Conservation (phyloP, 305 asterid species). For the Rubia peregrina region DNA sequence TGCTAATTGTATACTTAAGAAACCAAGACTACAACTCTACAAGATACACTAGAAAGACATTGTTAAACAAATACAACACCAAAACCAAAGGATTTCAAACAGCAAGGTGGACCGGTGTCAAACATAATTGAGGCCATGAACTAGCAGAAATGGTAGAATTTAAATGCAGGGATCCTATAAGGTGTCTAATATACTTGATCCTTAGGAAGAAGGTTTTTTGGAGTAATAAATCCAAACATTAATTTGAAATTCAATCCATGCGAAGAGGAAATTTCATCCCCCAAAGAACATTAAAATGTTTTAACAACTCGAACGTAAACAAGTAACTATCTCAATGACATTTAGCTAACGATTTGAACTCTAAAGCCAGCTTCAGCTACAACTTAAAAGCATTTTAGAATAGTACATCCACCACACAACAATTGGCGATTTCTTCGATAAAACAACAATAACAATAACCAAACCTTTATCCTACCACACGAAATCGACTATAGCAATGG, state of each 20-base stretch:
- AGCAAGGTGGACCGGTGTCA: not conserved
- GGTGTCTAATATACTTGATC: not conserved
- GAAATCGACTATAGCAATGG: not conserved
- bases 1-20: not conserved
- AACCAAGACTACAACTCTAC: not conserved
- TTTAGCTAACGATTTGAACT: not conserved
- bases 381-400: not conserved
- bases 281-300: not conserved
- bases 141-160: not conserved
- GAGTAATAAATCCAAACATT: not conserved
- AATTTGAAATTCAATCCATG: not conserved
- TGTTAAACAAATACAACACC: not conserved
- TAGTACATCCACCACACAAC: not conserved
- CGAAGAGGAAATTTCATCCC: not conserved
- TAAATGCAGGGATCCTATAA: not conserved
- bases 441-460: not conserved
- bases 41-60: not conserved
- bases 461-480: not conserved
- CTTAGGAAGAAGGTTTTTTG: not conserved
- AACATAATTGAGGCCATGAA: not conserved
- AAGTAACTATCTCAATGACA: not conserved
- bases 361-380: not conserved
- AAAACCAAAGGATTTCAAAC: not conserved
- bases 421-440: not conserved
- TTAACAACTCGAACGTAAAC: not conserved